Base-by-base conservation (phyloP, 352 stramenopile species). In the Phytophthora macrochlamydospora region DNA sequence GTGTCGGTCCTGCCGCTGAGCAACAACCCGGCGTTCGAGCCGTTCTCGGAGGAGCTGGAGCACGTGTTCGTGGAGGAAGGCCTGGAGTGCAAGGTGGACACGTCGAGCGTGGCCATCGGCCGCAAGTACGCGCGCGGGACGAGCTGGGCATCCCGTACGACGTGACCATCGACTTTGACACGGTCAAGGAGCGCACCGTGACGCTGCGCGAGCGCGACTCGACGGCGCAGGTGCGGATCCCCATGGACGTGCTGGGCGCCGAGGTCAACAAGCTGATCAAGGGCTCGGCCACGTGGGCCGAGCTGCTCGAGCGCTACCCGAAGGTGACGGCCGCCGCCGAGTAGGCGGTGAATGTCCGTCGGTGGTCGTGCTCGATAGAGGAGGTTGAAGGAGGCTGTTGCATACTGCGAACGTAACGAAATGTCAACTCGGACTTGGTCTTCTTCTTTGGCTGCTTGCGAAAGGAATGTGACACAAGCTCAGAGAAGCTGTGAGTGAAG, bases 121-220 rank as follows among this genome's bases (percentile, higher is more conserved):
- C 90, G 96, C 69, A 94, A 93, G 73, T 99, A 99, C 85, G 94
- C 97, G 30, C 96, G 97, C 62, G 79, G 3, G 97, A 99, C 80
- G 98, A 99, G 85, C 78, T 99, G 46, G 98, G 98, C 75, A 94
- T 99, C 45, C 98, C 97, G 44, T 99, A 99, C 79, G 97, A 86
- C 44, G 90, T 99, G 44, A 99, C 98, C 31, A 97, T 99, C 59
- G 98, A 99, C 83, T 99, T 99, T 65, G 87, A 99, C 63, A 98
- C 97, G 48, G 67, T 98, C 56, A 76, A 89, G 52, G 83, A 96
- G 45, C 81, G 80, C 51, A 92, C 90, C n/a, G 97, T 99, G 13
- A 99, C 98, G 46, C 82, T 99, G 42, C 93, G 98, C 42, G 98
- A 99, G 72, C 89, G 98, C 62, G 98, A 99, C 83, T 98, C 95